Conservation (phyloP, 139 green algal genomes). For the Raphidocelis subcapitata region DNA sequence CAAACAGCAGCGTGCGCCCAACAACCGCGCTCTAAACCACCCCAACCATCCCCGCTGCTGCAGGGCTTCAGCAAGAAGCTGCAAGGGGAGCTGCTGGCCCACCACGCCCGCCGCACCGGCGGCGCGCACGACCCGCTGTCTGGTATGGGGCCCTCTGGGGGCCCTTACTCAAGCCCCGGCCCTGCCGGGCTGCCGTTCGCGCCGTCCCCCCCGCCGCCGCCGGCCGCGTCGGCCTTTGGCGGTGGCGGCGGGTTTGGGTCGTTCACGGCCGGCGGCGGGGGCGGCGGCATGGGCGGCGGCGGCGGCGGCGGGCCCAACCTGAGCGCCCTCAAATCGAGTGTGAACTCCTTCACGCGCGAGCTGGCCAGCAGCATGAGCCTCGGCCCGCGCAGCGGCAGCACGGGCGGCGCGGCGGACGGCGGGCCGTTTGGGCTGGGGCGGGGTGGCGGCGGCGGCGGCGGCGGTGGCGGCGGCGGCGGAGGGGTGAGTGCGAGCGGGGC, state of each 20-base stretch:
- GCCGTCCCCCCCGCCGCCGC: neutral
- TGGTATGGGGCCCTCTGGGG: too few relatives aligned
- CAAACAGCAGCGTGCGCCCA: neutral
- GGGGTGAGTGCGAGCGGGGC: neutral
- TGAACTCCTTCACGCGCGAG: constrained; percentile 45
- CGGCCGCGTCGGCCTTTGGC: neutral
- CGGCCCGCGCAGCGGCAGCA: neutral
- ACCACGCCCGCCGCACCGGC: constrained; percentile 23
- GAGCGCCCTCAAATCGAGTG: constrained; percentile 31
- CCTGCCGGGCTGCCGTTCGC: too few relatives aligned
- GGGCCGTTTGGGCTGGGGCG: neutral
- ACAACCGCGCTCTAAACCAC: neutral
- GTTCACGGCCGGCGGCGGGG: neutral
- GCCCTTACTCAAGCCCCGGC: too few relatives aligned
- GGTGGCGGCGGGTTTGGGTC: neutral
- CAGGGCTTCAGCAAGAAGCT: constrained; percentile 45
- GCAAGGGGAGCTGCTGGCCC: constrained; percentile 37
- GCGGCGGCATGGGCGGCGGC: neutral
- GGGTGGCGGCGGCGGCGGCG: neutral
- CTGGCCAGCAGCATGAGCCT: constrained; percentile 34
- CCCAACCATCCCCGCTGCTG: neutral
- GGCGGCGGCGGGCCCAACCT: constrained; percentile 28
- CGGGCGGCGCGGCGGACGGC: neutral
- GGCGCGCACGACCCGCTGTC: too few relatives aligned
- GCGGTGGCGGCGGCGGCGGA: constrained; percentile 1